Conservation (phyloP, 164 flowering plant genomes). For the Vitis labrusca region DNA sequence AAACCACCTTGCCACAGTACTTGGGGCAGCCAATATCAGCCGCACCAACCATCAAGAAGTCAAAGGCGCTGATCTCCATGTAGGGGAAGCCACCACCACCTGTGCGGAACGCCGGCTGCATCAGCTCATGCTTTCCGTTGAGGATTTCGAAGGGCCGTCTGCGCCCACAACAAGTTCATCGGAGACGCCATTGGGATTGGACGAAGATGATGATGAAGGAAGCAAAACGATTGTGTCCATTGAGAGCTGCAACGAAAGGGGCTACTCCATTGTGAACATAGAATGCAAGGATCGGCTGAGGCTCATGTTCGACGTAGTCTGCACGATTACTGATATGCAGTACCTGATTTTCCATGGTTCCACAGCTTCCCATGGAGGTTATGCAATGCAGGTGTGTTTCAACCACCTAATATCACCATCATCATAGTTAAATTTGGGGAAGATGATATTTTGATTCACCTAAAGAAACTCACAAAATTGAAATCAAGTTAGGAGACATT, state of each 20-base stretch:
- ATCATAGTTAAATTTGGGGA: background rate
- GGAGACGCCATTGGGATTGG: background rate
- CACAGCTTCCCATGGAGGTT: slow-evolving; percentile 27
- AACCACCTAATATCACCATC: background rate
- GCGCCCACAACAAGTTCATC: slow-evolving; percentile 10
- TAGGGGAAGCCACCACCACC: slow-evolving; percentile 27
- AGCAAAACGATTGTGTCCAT: slow-evolving; percentile 31
- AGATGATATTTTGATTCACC: too few relatives aligned
- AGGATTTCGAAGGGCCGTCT: slow-evolving; percentile 47
- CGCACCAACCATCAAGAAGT: slow-evolving; percentile 29
- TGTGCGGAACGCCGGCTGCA: slow-evolving; percentile 65
- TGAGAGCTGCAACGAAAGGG: slow-evolving; percentile 60
- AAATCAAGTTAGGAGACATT: too few relatives aligned
- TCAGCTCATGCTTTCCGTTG: slow-evolving; percentile 62
- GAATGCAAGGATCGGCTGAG: slow-evolving; percentile 53
- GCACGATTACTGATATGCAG: slow-evolving; percentile 77
- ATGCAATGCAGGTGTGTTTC: slow-evolving; percentile 57
- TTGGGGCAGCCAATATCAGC: slow-evolving; percentile 28
- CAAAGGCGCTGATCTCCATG: slow-evolving; percentile 28
- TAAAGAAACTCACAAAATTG: too few relatives aligned
- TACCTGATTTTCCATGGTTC: slow-evolving; percentile 75
- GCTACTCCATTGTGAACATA: slow-evolving; percentile 57
- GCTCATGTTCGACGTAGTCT: slow-evolving; percentile 73
- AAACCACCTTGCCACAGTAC: slow-evolving; percentile 56
- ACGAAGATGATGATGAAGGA: slow-evolving; percentile 17